phyloP scores from a whole-genome alignment of 345 rosid species.

The Angophora floribunda region DNA sequence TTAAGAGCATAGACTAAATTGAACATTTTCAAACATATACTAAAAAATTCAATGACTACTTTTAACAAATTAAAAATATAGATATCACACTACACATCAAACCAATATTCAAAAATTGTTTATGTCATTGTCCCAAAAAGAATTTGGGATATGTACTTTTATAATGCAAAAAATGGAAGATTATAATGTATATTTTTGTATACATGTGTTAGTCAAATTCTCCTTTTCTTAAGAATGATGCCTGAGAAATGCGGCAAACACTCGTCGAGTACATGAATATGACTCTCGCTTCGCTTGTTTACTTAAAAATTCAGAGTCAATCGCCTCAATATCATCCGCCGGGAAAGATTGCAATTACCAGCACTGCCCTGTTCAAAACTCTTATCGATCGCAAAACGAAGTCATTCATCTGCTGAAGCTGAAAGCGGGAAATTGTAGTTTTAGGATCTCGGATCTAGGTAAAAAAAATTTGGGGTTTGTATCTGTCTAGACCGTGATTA shows the following conservation, averaged over 20 bases:
- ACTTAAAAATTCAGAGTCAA: not conserved
- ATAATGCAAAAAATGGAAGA: no score
- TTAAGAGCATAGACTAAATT: no score
- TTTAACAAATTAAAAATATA: no score
- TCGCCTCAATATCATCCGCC: not conserved
- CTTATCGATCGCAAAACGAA: not conserved
- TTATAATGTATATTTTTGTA: not conserved
- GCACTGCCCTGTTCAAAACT: not conserved
- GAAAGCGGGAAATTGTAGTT: not conserved
- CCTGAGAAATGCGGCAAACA: not conserved
- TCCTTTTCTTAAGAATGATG: not conserved
- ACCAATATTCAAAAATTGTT: no score
- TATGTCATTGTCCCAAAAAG: no score
- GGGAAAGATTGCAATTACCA: not conserved
- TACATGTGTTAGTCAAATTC: not conserved
- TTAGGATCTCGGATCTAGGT: not conserved
- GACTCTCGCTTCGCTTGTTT: not conserved
- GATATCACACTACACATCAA: no score
- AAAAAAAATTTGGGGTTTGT: fast-evolving
- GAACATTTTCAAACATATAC: no score
- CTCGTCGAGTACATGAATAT: not conserved
- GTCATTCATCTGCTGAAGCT: not conserved
- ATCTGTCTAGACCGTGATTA: not conserved
- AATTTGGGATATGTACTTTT: no score
- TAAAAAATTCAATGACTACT: no score